phyloP scores from a whole-genome alignment of 176 grass and related monocot genomes.

The Urochloa ruziziensis region DNA sequence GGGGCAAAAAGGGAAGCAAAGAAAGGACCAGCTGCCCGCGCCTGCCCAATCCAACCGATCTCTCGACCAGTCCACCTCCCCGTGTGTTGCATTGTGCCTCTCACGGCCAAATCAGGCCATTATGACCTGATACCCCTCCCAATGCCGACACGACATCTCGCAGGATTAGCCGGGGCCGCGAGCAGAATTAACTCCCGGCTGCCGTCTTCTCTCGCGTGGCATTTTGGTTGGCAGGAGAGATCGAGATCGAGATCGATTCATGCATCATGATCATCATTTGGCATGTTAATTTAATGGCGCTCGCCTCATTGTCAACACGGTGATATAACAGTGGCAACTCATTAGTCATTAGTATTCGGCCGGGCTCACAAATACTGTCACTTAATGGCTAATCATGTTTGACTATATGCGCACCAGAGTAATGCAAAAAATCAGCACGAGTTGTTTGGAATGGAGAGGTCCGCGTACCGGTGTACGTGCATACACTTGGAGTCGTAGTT shows the following conservation, averaged over 20 bases:
- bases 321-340: constrained; percentile 17
- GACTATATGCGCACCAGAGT: background rate
- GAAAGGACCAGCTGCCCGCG: background rate
- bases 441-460: background rate
- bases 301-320: constrained; percentile 21
- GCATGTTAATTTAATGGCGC: background rate
- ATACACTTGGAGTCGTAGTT: constrained; percentile 32
- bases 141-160: constrained; percentile 36
- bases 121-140: constrained; percentile 45
- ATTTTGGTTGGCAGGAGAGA: background rate
- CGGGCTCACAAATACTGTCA: constrained; percentile 2
- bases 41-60: background rate
- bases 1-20: background rate
- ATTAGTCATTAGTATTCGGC: too few relatives aligned
- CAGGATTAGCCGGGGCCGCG: background rate
- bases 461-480: background rate
- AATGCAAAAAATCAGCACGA: background rate
- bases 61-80: constrained; percentile 25
- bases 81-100: constrained; percentile 59
- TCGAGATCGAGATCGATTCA: background rate
- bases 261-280: constrained; percentile 22
- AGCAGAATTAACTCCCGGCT: background rate
- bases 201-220: background rate
- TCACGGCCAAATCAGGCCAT: constrained; percentile 42
- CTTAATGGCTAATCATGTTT: constrained; percentile 2